Base-by-base conservation (phyloP, 2,329 filamentous ascomycete genomes). In the Penicillium hesseltinei region DNA sequence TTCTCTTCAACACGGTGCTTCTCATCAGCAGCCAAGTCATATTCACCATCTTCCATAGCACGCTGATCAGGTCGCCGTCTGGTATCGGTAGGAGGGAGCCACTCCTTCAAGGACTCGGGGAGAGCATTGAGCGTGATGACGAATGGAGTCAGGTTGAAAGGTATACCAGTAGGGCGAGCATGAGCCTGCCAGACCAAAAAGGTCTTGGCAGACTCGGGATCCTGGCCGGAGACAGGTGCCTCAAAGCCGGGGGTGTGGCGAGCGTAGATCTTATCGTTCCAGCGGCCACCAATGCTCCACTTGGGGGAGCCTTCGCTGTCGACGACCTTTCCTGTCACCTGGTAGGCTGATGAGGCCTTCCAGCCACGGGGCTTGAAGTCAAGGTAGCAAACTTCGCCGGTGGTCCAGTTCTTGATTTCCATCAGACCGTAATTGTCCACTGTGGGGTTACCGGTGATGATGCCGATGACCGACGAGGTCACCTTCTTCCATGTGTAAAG, bases 401-500 rank as follows among this genome's bases (percentile, higher is more conserved):
- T 99, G 0, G 88, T 96, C 88, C 90, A 93, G 77, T 99, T 99
- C 80, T 92, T 96, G 74, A 99, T 88, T 72, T 97, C 92, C 91
- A 99, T 97, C 0, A 88, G 82, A 1, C 94, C 94, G 72, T 97
- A 97, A 75, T 99, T 97, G 78, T 99, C 94, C n/a, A 99, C 90
- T 0, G 90, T 90, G 0, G 94, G 94, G 66, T 91, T 96, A 47
- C 94, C 94, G 0, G 93, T 97, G 68, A 99, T 97, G 74, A 99
- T 99, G 57, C 94, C 94, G 58, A 97, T 88, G n/a, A 99, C 94
- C 2, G 92, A 95, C 1, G 92, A 94, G 0, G 92, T 97, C 19
- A 97, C 92, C 78, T 99, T 99, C 78, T 97, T 97, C 94, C 94
- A 99, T 0, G 93, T 97, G 76, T 96, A 99, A 2, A 97, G 80